Evolutionary conservation across 139 green algal genomes (phyloP), one percentile per base, ranked within the genome.

Genomic region (Micromonas commoda): DNA sequence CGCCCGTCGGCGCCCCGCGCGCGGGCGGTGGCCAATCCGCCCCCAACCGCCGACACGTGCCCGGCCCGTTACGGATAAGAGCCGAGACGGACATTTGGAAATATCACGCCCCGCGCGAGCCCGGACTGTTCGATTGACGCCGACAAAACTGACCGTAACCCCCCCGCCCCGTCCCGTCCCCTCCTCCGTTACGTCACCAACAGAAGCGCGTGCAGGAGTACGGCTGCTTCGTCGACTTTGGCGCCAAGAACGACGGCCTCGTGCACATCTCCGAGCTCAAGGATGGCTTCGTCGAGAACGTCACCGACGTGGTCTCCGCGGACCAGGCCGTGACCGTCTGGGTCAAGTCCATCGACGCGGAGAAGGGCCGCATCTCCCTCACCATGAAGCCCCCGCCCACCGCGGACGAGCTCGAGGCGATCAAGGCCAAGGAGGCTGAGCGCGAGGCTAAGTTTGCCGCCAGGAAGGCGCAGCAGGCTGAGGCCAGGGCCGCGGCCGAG

Each of bases 221-320:
- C 79, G 95, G 95, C 33, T 91, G 90, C 0, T 99, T 99, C 80
- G 90, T 99, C 16, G 88, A 98, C 82, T 91, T 98, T 74, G 92
- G 91, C 37, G 82, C 85, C 29, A 80, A 71, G 32, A 89, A 80
- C 35, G 90, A 97, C 81, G 95, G 91, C 54, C 88, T 99, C 28
- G 84, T 98, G 19, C 95, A 99, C 87, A 94, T 99, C 68, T 97
- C 90, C 28, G 88, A 99, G 84, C 84, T 79, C 63, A 26, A 66
- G 51, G 32, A 74, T n/a, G 84, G 67, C 6, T 92, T 88, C 73
- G 84, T 88, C 23, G 71, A 87, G 61, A 85, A 88, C 61, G 82
- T 85, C 23, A 81, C 81, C 31, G 82, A 87, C 34, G 70, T 89
- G 2, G 80, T 90, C 6, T 64, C 28, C 2, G 64, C 69, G 0